phyloP scores from a whole-genome alignment of 2,329 filamentous ascomycete genomes.

The Ophiostoma quercus region DNA sequence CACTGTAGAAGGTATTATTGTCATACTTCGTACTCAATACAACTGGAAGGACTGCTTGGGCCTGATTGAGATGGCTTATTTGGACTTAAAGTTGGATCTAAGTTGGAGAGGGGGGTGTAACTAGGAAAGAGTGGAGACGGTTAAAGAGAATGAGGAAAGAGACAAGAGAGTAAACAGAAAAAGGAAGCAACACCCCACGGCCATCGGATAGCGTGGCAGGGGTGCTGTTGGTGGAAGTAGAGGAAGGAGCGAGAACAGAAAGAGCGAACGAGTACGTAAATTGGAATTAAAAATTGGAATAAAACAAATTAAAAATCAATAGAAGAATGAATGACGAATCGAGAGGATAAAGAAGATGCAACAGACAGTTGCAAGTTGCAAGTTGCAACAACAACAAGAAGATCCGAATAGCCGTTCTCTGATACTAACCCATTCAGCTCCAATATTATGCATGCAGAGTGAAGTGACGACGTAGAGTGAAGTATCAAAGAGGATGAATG shows the following conservation, averaged over 20 bases:
- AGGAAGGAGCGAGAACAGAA: neutral
- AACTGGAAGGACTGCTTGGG: neutral
- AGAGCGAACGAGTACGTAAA: neutral
- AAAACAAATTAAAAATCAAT: neutral
- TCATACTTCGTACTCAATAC: neutral
- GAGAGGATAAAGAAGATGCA: neutral
- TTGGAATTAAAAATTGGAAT: neutral
- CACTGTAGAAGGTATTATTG: neutral
- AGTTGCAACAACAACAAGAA: no score
- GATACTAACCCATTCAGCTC: neutral
- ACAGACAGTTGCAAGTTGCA: neutral
- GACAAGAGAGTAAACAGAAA: neutral
- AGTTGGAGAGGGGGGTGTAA: slow-evolving; percentile 2
- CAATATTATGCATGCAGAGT: neutral
- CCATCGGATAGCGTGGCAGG: slow-evolving; percentile 9
- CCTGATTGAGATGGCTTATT: neutral
- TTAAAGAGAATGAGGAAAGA: neutral
- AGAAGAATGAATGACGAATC: no score
- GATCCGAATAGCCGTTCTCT: neutral
- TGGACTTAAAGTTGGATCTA: neutral
- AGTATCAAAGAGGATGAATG: neutral
- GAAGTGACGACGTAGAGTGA: neutral
- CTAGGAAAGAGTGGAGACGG: neutral
- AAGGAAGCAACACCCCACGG: slow-evolving; percentile 2
- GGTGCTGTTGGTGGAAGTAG: neutral